Evolutionary conservation across 2,329 filamentous ascomycete species (phyloP), one percentile per base, ranked within the genome.

Genomic region (Thermoascus crustaceus): DNA sequence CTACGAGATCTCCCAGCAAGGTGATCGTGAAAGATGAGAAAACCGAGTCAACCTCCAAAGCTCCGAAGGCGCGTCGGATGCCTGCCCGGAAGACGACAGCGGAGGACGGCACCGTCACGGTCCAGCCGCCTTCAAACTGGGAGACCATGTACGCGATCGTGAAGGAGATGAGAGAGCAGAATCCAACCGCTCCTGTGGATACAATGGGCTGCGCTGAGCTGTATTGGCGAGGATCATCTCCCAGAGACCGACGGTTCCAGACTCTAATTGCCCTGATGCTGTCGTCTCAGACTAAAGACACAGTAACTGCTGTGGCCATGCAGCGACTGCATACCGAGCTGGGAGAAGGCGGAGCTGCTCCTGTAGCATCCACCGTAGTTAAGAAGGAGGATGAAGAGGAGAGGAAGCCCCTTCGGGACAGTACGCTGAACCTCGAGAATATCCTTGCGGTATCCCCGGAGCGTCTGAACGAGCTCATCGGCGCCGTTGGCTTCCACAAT

Each of bases 211-310:
- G 91, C 61, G 87, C 64, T 16, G 59, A 68, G 30, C 48, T 68
- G 6, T 60, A 63, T 43, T 67, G 61, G 61, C 57, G 54, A 5
- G 52, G 52, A 0, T 66, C 64, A 1, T 56, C 58, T 11, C 62
- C 63, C 1, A 58, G 67, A 36, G 74, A 81, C 53, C 78, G 78
- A 55, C 75, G 88, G 5, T 88, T 93, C 50, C 88, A 95, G 53
- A 94, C 85, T 3, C 74, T 95, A 19, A 72, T 94, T 24, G 77
- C 87, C 9, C 69, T 95, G 43, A 94, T 95, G 88, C 73, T 95
- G 21, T 89, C 82, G 22, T 86, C 81, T 32, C 88, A 95, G 66
- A 95, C 88, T 7, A 94, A 94, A 57, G 88, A 95, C 60, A 91
- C 86, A 1, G 84, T 89, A 38, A 94, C 84, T 16, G 83, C 86